A percentile compares a stretch with the other conserved stretches of the same genome.
Evolutionary conservation across 345 rosid genomes (phyloP).

Genomic region (Clarkia xantiana): DNA sequence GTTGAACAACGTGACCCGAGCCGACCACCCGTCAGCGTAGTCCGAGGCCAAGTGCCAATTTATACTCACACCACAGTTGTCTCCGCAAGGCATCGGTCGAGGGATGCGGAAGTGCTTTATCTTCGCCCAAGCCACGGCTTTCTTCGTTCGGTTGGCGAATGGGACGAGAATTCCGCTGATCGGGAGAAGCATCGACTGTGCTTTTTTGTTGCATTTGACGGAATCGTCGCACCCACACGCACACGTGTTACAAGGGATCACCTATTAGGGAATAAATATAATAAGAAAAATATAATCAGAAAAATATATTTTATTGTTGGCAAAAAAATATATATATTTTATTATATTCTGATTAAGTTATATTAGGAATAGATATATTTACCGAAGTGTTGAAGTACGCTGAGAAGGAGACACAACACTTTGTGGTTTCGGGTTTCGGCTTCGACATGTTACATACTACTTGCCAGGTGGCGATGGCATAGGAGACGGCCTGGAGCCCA

Average conservation of each 20-base stretch:
- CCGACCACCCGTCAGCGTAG: conserved; percentile 65
- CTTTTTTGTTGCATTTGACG: conserved; percentile 33
- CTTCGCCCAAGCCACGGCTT: conserved; percentile 68
- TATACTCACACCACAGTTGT: conserved; percentile 81
- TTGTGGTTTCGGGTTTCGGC: conserved; percentile 35
- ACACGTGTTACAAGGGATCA: conserved; percentile 75
- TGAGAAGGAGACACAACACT: conserved; percentile 85
- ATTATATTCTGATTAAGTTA: no score
- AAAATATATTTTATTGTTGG: no score
- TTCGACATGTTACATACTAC: conserved; percentile 64
- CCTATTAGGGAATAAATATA: no score
- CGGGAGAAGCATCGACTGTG: conserved; percentile 52
- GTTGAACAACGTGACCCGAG: conserved; percentile 69
- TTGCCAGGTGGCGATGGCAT: conserved; percentile 67
- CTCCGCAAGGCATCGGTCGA: conserved; percentile 60
- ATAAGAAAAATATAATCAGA: no score
- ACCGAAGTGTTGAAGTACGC: conserved; percentile 69
- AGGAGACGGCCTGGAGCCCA: conserved; percentile 35
- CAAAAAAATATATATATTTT: no score
- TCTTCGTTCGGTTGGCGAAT: conserved; percentile 48
- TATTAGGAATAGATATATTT: no score
- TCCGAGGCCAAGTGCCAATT: conserved; percentile 81
- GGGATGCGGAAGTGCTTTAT: conserved; percentile 43
- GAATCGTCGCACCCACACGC: conserved; percentile 66
- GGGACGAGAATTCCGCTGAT: conserved; percentile 69